Percentiles rank a stretch among this genome's conserved stretches.
Evolutionary conservation across 257 asterid species (phyloP).

Genomic region (Solanum chmielewskii): DNA sequence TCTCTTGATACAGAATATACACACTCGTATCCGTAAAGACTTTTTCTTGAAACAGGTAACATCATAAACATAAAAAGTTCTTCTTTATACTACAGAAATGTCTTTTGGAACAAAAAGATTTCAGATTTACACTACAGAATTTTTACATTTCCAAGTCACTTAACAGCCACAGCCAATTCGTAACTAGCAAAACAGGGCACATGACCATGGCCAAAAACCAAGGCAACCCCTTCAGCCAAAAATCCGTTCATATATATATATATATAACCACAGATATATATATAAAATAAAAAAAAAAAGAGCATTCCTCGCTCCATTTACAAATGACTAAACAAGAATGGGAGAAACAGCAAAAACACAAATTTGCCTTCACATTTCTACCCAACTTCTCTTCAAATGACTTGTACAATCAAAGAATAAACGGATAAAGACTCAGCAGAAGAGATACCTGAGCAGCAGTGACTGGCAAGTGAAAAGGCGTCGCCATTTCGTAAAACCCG

Average conservation of each 20-base stretch:
- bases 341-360: not conserved
- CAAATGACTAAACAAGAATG: not conserved
- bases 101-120: not conserved
- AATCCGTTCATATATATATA: not conserved
- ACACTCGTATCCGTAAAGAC: not conserved
- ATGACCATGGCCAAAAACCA: not conserved
- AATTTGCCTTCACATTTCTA: not conserved
- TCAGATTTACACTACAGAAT: not conserved
- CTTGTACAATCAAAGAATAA: not conserved
- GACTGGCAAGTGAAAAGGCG: constrained; percentile 64
- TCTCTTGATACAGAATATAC: not conserved
- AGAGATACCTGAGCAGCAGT: constrained; percentile 73
- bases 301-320: not conserved
- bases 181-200: not conserved
- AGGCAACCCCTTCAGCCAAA: not conserved
- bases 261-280: not conserved
- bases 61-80: not conserved
- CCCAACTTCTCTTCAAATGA: not conserved
- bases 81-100: not conserved
- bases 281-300: too few relatives aligned
- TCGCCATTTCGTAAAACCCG: constrained; percentile 34
- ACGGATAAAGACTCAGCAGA: not conserved
- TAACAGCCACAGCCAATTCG: not conserved
- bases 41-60: not conserved
- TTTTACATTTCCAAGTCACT: not conserved